Conservation (phyloP, 108 stramenopile genomes). For the Nitzschia palea region DNA sequence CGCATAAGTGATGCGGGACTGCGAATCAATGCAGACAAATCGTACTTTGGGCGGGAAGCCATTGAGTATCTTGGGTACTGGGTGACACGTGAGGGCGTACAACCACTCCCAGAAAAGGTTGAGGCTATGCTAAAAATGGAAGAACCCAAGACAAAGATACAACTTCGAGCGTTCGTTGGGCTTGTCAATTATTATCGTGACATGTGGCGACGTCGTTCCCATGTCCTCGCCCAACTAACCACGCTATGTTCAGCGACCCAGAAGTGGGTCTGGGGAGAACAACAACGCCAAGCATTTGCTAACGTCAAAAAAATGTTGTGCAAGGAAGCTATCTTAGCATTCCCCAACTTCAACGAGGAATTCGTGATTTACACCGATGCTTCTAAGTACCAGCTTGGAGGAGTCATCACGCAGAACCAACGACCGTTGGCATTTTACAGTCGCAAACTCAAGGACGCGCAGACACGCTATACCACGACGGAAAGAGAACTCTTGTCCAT, state of each 20-base stretch:
- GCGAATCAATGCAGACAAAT: constrained; percentile 49
- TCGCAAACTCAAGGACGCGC: constrained; percentile 27
- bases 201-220: constrained; percentile 36
- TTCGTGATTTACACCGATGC: constrained; percentile 39
- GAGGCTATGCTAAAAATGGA: not conserved
- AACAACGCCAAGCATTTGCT: constrained; percentile 42
- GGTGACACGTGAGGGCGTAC: not conserved
- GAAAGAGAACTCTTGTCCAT: constrained; percentile 49
- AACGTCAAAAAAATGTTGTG: constrained; percentile 25
- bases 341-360: constrained; percentile 26
- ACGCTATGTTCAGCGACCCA: constrained; percentile 25
- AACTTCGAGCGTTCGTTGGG: constrained; percentile 33
- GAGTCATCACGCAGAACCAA: constrained; percentile 22
- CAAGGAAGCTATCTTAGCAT: constrained; percentile 14
- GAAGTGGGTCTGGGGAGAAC: constrained; percentile 34
- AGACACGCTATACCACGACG: constrained; percentile 37
- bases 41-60: constrained; percentile 40
- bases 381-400: constrained; percentile 32
- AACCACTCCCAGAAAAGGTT: not conserved
- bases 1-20: constrained; percentile 33
- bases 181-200: constrained; percentile 52
- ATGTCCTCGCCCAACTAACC: constrained; percentile 46
- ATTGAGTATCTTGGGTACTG: constrained; percentile 32
- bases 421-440: constrained; percentile 26
- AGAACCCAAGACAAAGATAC: constrained; percentile 14